A percentile compares a stretch with the other conserved stretches of the same genome.
Conservation (phyloP, 2,329 filamentous ascomycete species). For the Monascus ruber region DNA sequence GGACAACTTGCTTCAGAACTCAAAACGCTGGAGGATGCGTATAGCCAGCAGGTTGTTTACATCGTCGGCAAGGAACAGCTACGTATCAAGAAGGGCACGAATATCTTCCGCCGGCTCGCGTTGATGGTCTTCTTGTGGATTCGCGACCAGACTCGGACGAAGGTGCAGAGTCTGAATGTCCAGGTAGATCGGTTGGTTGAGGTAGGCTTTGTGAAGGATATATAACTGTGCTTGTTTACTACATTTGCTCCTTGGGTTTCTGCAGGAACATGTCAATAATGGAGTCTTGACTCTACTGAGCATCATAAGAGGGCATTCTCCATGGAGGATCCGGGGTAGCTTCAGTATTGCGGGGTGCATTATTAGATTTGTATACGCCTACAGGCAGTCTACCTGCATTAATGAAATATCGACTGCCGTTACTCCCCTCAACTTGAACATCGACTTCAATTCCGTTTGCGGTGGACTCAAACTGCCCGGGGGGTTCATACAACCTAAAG, state of each 20-base stretch:
- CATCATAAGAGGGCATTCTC: neutral
- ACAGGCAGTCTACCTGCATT: too few relatives aligned
- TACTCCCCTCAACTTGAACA: too few relatives aligned
- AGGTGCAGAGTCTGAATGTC: conserved; percentile 26
- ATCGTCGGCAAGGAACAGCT: conserved; percentile 35
- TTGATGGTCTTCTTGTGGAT: conserved; percentile 27
- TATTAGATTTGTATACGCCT: too few relatives aligned
- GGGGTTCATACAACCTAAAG: too few relatives aligned
- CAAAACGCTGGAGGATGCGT: conserved; percentile 29
- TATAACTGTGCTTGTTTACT: conserved; percentile 9
- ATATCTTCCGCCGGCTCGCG: conserved; percentile 15
- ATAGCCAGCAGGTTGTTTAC: conserved; percentile 39
- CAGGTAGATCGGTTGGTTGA: conserved; percentile 28
- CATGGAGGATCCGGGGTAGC: neutral
- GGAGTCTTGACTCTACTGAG: neutral
- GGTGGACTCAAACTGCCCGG: too few relatives aligned
- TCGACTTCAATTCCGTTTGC: too few relatives aligned
- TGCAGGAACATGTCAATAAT: neutral
- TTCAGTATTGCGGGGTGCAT: too few relatives aligned
- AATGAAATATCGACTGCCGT: too few relatives aligned
- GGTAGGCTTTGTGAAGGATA: conserved; percentile 31
- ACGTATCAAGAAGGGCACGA: conserved; percentile 18
- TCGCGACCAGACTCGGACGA: conserved; percentile 27
- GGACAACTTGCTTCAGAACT: neutral
- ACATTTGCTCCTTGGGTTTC: neutral